Evolutionary conservation across 2,329 filamentous ascomycete species (phyloP).

Genomic region (Fusarium circinatum): DNA sequence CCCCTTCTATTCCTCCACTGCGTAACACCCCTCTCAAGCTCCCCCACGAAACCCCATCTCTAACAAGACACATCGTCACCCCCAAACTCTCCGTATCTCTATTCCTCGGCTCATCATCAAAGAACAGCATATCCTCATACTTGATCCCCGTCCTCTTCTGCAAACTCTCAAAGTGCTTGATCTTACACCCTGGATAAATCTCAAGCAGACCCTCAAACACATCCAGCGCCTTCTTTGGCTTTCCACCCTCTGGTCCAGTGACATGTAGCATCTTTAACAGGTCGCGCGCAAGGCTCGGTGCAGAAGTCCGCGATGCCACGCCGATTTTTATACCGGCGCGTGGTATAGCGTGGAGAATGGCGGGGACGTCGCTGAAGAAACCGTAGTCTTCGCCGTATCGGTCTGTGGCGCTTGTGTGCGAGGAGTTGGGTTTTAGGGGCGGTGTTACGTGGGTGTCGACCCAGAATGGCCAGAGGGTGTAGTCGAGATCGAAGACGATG

Average conservation of each 20-base stretch:
- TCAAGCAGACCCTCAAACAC: conserved; percentile 70
- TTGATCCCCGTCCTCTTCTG: conserved; percentile 75
- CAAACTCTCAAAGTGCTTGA: conserved; percentile 82
- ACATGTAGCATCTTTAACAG: conserved; percentile 80
- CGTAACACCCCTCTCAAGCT: conserved; percentile 81
- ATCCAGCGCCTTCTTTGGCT: conserved; percentile 60
- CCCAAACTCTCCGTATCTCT: conserved; percentile 82
- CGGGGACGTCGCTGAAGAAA: conserved; percentile 77
- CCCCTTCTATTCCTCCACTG: conserved; percentile 82
- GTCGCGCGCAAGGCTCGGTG: conserved; percentile 82
- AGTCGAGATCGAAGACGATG: conserved; percentile 95
- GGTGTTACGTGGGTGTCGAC: conserved; percentile 89
- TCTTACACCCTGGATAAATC: conserved; percentile 83
- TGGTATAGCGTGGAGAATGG: conserved; percentile 70
- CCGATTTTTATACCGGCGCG: conserved; percentile 65
- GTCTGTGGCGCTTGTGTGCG: conserved; percentile 60
- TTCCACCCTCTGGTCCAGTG: conserved; percentile 28
- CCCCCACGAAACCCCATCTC: conserved; percentile 80
- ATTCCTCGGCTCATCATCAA: conserved; percentile 91
- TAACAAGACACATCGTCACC: conserved; percentile 84
- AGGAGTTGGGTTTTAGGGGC: conserved; percentile 67
- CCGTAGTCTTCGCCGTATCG: conserved; percentile 71
- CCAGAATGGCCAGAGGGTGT: conserved; percentile 99
- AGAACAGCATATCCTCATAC: conserved; percentile 92
- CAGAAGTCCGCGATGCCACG: conserved; percentile 82